Conservation (phyloP, 2,329 filamentous ascomycete species). For the Colletotrichum theobromicola region DNA sequence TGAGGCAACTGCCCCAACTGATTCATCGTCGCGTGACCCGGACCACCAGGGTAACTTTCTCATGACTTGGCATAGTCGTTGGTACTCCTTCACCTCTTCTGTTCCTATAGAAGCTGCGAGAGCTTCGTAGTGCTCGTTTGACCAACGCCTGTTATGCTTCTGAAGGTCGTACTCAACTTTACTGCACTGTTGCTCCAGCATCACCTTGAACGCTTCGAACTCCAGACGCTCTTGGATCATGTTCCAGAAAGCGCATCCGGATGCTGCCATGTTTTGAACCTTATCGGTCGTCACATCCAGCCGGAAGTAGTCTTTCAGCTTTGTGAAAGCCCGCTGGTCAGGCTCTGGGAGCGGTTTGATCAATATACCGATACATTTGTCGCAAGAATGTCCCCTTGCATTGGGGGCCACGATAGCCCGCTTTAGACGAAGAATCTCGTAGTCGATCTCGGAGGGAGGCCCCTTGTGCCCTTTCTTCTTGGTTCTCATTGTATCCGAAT, state of each 20-base stretch:
- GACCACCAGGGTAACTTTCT: background rate
- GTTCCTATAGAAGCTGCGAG: background rate
- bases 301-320: background rate
- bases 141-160: background rate
- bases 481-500: background rate
- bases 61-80: background rate
- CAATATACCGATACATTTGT: background rate
- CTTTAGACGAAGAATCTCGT: background rate
- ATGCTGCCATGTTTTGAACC: background rate
- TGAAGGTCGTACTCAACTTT: background rate
- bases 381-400: background rate
- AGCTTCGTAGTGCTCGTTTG: background rate
- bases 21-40: background rate
- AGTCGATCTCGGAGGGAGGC: background rate
- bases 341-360: background rate
- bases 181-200: background rate
- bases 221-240: background rate
- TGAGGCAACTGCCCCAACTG: background rate
- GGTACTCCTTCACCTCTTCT: background rate
- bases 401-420: background rate
- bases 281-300: background rate
- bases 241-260: background rate
- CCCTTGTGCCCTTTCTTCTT: background rate
- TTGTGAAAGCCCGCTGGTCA: background rate
- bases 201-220: background rate